phyloP scores from a whole-genome alignment of 805 yeast genomes.

The Candida corydali region DNA sequence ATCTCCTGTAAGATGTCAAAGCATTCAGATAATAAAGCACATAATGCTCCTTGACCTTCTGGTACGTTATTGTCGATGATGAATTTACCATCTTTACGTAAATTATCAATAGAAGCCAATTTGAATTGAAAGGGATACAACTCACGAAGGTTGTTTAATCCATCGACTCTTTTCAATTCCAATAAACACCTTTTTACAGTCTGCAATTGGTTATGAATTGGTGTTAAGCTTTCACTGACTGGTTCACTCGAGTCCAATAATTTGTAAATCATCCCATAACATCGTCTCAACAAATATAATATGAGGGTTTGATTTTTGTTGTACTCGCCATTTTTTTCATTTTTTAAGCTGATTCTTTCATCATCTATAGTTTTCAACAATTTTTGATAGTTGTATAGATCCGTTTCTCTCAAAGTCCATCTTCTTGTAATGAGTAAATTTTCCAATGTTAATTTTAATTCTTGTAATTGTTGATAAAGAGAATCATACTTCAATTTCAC shows the following conservation, averaged over 20 bases:
- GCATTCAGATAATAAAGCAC: constrained; percentile 87
- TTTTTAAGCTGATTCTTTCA: constrained; percentile 39
- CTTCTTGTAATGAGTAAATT: constrained; percentile 86
- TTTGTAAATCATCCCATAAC: constrained; percentile 87
- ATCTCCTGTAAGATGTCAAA: constrained; percentile 91
- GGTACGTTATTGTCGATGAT: constrained; percentile 86
- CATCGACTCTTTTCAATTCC: constrained; percentile 91
- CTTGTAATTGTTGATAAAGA: constrained; percentile 61
- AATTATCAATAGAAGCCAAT: constrained; percentile 81
- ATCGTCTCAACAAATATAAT: constrained; percentile 78
- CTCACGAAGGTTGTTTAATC: constrained; percentile 81
- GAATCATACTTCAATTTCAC: constrained; percentile 29
- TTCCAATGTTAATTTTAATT: constrained; percentile 70
- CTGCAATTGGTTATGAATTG: constrained; percentile 86
- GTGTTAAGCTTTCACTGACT: constrained; percentile 88
- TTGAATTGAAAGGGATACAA: constrained; percentile 95
- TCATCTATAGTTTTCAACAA: constrained; percentile 71
- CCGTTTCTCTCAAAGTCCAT: constrained; percentile 97
- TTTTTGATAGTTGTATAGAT: constrained; percentile 78
- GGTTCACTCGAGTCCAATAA: constrained; percentile 91
- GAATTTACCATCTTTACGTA: constrained; percentile 88
- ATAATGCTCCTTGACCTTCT: constrained; percentile 96
- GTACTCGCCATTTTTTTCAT: constrained; percentile 8
- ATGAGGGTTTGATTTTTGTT: constrained; percentile 44
- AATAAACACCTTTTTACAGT: constrained; percentile 88